A percentile compares a stretch with the other conserved stretches of the same genome.
phyloP scores from a whole-genome alignment of 2,329 filamentous ascomycete species.

The Ilyonectria sp. region DNA sequence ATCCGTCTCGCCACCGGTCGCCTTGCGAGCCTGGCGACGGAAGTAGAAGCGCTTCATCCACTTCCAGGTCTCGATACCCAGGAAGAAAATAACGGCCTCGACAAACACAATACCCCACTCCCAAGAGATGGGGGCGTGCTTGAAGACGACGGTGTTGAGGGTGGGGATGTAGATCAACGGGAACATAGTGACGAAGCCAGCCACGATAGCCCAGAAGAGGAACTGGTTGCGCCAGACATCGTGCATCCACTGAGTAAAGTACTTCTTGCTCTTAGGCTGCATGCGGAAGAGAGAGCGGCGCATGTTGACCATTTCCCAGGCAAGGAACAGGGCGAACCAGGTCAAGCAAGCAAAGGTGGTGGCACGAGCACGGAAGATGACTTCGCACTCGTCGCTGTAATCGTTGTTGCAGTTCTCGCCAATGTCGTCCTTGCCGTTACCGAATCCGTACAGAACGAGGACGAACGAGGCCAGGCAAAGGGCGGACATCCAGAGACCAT shows the following conservation, averaged over 20 bases:
- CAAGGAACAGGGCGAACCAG: constrained; percentile 82
- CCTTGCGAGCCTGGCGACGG: constrained; percentile 50
- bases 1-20: constrained; percentile 40
- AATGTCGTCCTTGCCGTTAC: constrained; percentile 65
- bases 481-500: constrained; percentile 77
- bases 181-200: constrained; percentile 63
- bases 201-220: constrained; percentile 73
- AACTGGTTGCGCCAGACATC: constrained; percentile 81
- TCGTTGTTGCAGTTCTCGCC: constrained; percentile 72
- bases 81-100: constrained; percentile 69
- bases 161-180: constrained; percentile 71
- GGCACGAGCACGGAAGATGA: constrained; percentile 78
- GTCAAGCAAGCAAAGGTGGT: constrained; percentile 81
- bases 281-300: constrained; percentile 81
- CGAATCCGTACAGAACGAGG: constrained; percentile 66
- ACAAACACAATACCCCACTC: constrained; percentile 74
- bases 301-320: constrained; percentile 82
- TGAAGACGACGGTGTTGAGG: constrained; percentile 70
- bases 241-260: constrained; percentile 76
- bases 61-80: constrained; percentile 72
- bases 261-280: constrained; percentile 73
- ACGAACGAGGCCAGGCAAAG: constrained; percentile 70
- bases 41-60: constrained; percentile 66
- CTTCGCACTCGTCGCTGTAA: constrained; percentile 68
- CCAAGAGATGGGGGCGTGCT: constrained; percentile 71